Evolutionary conservation across 306 rosid genomes (phyloP).

Genomic region (Cucurbita ficifolia): DNA sequence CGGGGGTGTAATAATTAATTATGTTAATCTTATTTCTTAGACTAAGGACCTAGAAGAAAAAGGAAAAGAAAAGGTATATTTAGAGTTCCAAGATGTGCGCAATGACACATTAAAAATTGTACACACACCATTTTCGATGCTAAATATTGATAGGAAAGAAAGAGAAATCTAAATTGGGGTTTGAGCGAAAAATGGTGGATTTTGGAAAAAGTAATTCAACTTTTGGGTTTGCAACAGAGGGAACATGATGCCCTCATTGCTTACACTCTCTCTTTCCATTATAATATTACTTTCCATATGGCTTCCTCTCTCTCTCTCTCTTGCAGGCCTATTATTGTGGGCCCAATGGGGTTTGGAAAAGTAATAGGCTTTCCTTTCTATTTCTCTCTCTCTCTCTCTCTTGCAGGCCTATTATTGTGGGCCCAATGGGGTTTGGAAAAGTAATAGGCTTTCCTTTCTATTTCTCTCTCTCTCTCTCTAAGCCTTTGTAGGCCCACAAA

Average conservation of each 20-base stretch:
- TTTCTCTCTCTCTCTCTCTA: conserved; percentile 2
- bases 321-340: neutral
- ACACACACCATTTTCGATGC: neutral
- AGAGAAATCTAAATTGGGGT: neutral
- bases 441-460: no score
- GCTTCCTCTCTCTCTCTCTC: conserved; percentile 10
- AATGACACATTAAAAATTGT: neutral
- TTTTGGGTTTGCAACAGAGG: conserved; percentile 57
- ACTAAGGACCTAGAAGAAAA: neutral
- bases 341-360: neutral
- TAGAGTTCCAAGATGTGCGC: conserved; percentile 27
- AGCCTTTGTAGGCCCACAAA: no score
- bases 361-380: no score
- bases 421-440: neutral
- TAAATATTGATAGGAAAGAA: neutral
- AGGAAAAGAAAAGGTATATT: neutral
- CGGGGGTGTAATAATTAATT: conserved; percentile 16
- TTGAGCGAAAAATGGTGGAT: neutral
- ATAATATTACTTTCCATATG: conserved; percentile 9
- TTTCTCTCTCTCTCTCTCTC: conserved; percentile 3
- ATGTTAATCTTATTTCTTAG: conserved; percentile 16
- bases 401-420: neutral
- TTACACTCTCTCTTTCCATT: conserved; percentile 15
- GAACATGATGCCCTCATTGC: conserved; percentile 65
- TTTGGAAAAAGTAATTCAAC: conserved; percentile 1